Conservation (phyloP, 129 eudicot genomes). For the Cynara cardunculus region DNA sequence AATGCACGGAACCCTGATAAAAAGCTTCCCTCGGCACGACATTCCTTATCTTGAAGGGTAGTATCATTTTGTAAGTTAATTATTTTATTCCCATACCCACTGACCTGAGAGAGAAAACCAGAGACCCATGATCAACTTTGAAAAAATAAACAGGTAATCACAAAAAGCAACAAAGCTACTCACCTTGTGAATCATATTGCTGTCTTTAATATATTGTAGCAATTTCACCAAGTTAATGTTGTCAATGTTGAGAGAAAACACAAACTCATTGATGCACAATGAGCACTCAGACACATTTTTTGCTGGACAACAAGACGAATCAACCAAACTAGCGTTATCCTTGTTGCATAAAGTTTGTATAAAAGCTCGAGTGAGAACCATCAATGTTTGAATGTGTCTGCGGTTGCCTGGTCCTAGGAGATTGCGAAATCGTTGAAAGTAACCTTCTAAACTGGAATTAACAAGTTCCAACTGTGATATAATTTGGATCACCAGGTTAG, state of each 20-base stretch:
- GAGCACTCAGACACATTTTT: conserved; percentile 47
- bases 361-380: conserved; percentile 72
- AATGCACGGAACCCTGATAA: conserved; percentile 77
- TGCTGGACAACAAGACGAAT: conserved; percentile 21
- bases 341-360: conserved; percentile 40
- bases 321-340: conserved; percentile 20
- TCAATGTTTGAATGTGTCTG: conserved; percentile 86
- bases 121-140: conserved; percentile 6
- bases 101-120: conserved; percentile 48
- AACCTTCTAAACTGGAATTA: conserved; percentile 63
- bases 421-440: conserved; percentile 62
- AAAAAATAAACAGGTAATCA: conserved; percentile 8
- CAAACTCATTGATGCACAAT: conserved; percentile 68
- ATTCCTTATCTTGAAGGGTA: conserved; percentile 22
- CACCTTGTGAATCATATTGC: conserved; percentile 91
- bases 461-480: conserved; percentile 71
- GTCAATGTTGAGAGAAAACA: conserved; percentile 87
- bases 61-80: conserved; percentile 36
- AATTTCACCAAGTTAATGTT: conserved; percentile 82
- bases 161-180: neutral
- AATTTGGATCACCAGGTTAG: conserved; percentile 15
- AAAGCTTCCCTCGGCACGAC: conserved; percentile 43
- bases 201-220: conserved; percentile 73
- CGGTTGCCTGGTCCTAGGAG: conserved; percentile 91
- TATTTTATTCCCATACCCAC: conserved; percentile 76